phyloP scores from a whole-genome alignment of 1,284 basidiomycete species.

The Lentinus polychrous region DNA sequence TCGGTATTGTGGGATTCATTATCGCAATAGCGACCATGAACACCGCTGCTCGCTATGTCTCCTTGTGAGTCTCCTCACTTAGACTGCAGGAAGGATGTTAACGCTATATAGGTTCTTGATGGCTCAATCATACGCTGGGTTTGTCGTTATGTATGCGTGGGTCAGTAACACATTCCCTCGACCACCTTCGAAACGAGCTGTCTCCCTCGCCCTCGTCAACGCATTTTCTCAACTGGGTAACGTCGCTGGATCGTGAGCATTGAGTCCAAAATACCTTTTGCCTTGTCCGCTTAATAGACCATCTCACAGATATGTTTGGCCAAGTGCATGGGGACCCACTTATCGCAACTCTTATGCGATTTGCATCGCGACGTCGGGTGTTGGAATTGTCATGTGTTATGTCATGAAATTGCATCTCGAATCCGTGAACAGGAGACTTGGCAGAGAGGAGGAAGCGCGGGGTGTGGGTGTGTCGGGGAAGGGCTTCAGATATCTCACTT shows the following conservation, averaged over 20 bases:
- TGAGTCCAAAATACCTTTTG: no score
- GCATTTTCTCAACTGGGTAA: slow-evolving; percentile 69
- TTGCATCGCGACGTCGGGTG: slow-evolving; percentile 36
- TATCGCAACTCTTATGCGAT: slow-evolving; percentile 42
- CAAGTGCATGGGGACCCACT: slow-evolving; percentile 32
- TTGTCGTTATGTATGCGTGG: slow-evolving; percentile 68
- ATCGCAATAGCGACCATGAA: slow-evolving; percentile 72
- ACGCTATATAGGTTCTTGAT: slow-evolving; percentile 55
- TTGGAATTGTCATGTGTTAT: slow-evolving; percentile 42
- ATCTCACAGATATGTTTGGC: slow-evolving; percentile 32
- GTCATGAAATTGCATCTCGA: slow-evolving; percentile 37
- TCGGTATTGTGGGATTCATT: slow-evolving; percentile 70
- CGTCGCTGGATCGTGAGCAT: slow-evolving; percentile 56
- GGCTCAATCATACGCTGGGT: slow-evolving; percentile 68
- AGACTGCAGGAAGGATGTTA: slow-evolving; percentile 1
- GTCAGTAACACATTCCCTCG: slow-evolving; percentile 61
- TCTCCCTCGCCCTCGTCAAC: slow-evolving; percentile 69
- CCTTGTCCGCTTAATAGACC: not conserved
- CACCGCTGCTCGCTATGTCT: slow-evolving; percentile 58
- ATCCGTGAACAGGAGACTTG: slow-evolving; percentile 28
- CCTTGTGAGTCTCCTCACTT: slow-evolving; percentile 42
- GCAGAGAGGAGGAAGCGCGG: slow-evolving; percentile 24
- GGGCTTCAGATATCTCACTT: slow-evolving; percentile 27
- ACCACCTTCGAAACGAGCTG: slow-evolving; percentile 68
- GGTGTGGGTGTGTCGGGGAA: slow-evolving; percentile 19